Conservation (phyloP, 75 land plant genomes). For the Adiantum capillusveneris region DNA sequence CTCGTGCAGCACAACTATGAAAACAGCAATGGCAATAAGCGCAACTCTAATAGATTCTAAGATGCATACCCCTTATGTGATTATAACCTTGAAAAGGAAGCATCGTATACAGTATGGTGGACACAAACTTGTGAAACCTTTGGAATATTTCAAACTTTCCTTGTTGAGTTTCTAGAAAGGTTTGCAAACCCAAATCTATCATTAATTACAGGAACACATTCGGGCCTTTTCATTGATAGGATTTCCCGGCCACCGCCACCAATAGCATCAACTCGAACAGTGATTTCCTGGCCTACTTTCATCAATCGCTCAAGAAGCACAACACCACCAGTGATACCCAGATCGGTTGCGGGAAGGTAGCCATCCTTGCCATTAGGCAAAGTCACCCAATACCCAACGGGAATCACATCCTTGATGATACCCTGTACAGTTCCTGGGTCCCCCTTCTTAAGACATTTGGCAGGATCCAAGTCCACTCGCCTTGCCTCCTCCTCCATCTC, state of each 20-base stretch:
- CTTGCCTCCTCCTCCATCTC: neutral
- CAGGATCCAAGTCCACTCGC: neutral
- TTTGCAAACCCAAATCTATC: neutral
- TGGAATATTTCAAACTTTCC: neutral
- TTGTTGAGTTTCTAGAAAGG: neutral
- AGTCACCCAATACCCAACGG: neutral
- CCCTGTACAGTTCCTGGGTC: constrained; percentile 1
- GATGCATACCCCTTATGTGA: too few relatives aligned
- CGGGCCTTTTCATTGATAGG: constrained; percentile 1
- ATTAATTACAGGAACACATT: constrained; percentile 3
- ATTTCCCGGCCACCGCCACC: constrained; percentile 6
- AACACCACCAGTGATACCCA: constrained; percentile 1
- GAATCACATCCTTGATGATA: constrained; percentile 3
- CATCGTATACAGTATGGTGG: too few relatives aligned
- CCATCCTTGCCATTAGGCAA: constrained; percentile 1
- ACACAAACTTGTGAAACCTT: too few relatives aligned
- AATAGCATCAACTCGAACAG: neutral
- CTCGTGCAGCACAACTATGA: too few relatives aligned
- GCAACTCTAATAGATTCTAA: too few relatives aligned
- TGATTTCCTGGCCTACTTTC: constrained; percentile 4
- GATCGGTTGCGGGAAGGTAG: neutral
- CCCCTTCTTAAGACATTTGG: neutral
- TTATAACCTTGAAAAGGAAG: too few relatives aligned
- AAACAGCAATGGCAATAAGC: too few relatives aligned
- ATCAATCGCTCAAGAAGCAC: too few relatives aligned